Base-by-base conservation (phyloP, 2,329 filamentous ascomycete genomes). In the Nothopassalora personata region DNA sequence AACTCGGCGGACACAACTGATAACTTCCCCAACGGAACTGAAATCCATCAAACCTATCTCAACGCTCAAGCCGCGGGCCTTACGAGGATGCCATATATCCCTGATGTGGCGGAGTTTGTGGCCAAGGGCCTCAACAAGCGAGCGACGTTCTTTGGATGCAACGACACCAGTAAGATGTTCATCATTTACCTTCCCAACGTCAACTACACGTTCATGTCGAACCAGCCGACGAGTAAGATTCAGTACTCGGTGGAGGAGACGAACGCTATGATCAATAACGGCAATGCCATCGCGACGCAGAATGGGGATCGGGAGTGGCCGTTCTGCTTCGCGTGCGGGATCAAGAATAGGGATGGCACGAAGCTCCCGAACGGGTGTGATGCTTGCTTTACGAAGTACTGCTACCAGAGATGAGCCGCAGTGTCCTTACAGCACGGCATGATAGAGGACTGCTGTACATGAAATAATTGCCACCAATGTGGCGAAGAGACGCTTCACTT, bases 71-170 rank as follows among this genome's bases (percentile, higher is more conserved):
- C 71, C 57, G 77, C 79, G 49, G 80, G 81, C 62, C 78, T 82
- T 53, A 80, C 79, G 0, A 76, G 80, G 19, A 86, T 88, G 76
- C 85, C 85, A 1, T 71, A 75, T 54, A 77, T 88, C 10, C 85
- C 85, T 0, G 76, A 79, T 66, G 75, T 74, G 51, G 72, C 79
- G 62, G 83, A 80, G 1, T 87, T 87, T 66, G 67, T 85, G 64
- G 79, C 82, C 67, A 73, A 82, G 10, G 81, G 81, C 18, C 74
- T 87, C 60, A 86, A 87, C 75, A 75, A 77, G 58, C 77, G 78
- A 39, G 84, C 85, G 0, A 79, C 80, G 53, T 87, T 88, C 70
- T 87, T 87, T 71, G 85, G 85, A 66, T 87, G 85, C 74, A 74
- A 81, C 64, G 60, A 71, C 11, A 19, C 62, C 0, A 52, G 70